phyloP scores from a whole-genome alignment of 495 filamentous ascomycete species.

The Penicillium silybi region DNA sequence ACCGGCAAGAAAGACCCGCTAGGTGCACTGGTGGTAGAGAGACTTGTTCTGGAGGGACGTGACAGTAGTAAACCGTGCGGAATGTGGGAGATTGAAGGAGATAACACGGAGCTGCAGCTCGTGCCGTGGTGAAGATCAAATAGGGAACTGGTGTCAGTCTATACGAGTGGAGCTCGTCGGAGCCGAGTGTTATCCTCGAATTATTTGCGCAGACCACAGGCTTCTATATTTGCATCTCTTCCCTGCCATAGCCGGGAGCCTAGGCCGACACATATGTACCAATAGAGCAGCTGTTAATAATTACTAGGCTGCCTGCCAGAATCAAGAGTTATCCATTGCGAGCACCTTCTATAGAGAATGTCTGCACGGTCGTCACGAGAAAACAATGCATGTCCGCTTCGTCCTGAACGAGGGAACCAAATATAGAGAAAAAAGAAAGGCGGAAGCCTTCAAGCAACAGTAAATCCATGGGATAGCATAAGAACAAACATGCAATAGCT shows the following conservation, averaged over 20 bases:
- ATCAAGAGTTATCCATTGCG: not conserved
- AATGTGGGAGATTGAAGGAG: too few species aligned
- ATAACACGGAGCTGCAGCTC: too few species aligned
- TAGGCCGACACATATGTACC: too few species aligned
- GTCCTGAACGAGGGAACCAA: not conserved
- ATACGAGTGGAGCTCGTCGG: not conserved
- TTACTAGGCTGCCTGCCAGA: not conserved
- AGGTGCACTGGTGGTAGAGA: too few species aligned
- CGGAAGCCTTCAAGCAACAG: conserved; percentile 28
- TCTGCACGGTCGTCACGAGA: conserved; percentile 8
- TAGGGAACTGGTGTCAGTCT: not conserved
- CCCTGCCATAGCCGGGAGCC: too few species aligned
- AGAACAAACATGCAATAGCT: conserved; percentile 4
- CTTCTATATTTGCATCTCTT: too few species aligned
- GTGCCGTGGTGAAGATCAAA: too few species aligned
- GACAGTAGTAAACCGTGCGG: too few species aligned
- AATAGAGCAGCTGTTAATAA: not conserved
- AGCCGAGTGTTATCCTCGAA: not conserved
- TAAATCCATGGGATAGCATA: conserved; percentile 24
- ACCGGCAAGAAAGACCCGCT: too few species aligned
- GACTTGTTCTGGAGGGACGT: too few species aligned
- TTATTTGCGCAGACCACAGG: not conserved
- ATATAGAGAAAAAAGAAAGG: not conserved
- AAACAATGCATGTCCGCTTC: conserved; percentile 1
- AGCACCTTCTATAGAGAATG: conserved; percentile 2